phyloP scores from a whole-genome alignment of 2,329 filamentous ascomycete species.

The Apiospora arundinis region DNA sequence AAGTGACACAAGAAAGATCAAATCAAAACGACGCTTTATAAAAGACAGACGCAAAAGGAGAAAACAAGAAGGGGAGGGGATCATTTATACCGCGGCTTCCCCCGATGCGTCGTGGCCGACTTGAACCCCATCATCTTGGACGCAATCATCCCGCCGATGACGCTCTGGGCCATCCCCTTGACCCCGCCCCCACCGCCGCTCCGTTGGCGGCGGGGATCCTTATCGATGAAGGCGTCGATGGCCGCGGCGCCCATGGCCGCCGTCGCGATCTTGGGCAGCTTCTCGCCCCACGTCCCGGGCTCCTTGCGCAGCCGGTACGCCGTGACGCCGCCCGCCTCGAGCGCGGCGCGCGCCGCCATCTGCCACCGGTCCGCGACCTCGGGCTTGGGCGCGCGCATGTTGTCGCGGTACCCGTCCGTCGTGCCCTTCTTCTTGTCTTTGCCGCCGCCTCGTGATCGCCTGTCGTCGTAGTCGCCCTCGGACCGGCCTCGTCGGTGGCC shows the following conservation, averaged over 20 bases:
- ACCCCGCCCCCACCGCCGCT: conserved; percentile 31
- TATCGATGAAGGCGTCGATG: conserved; percentile 52
- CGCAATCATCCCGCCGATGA: conserved; percentile 38
- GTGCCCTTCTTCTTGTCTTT: conserved; percentile 4
- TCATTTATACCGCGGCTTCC: conserved; percentile 28
- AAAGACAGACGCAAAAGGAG: background rate
- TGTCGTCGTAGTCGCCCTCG: background rate
- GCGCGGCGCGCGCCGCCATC: conserved; percentile 51
- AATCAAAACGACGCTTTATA: too few relatives aligned
- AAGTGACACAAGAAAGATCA: background rate
- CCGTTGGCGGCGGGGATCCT: conserved; percentile 34
- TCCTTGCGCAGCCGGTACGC: conserved; percentile 54
- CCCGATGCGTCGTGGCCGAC: conserved; percentile 27
- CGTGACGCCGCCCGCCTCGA: conserved; percentile 55
- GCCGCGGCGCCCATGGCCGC: conserved; percentile 56
- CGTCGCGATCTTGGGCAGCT: conserved; percentile 55
- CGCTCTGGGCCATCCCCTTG: conserved; percentile 41
- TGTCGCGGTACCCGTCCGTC: conserved; percentile 15
- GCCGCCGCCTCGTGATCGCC: background rate
- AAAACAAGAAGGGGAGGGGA: background rate
- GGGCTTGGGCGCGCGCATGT: conserved; percentile 25
- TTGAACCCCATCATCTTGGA: conserved; percentile 40
- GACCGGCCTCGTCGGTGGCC: conserved; percentile 24
- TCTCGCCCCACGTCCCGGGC: conserved; percentile 54
- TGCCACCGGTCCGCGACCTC: conserved; percentile 37